Base-by-base conservation (phyloP, 805 yeast species). In the Lachancea sp. region DNA sequence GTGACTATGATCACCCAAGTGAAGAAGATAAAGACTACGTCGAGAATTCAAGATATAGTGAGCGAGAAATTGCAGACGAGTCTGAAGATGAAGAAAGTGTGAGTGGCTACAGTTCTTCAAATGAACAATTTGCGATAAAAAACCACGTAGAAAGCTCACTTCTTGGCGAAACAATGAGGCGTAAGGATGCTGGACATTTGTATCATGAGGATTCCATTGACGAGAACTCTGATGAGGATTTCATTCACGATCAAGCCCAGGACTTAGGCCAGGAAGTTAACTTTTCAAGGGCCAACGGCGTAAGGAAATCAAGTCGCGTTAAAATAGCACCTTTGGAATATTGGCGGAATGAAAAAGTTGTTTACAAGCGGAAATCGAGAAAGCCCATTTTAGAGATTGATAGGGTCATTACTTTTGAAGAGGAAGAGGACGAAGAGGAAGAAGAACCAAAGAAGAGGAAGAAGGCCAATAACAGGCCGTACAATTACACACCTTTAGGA, bases 281-380 rank as follows among this genome's bases (percentile, higher is more conserved):
- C 38, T 42, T 39, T 39, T 49, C 45, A 39, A 51, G 35, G 40
- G 43, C 42, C 20, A 50, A 39, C 9, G 74, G 77, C 0, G 52
- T 75, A 2, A 68, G 95, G 47, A 65, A 84, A 47, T 83, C 95
- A 0, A 68, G 71, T 23, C 69, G 96, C 51, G 73, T 76, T 0
- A 73, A 75, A 46, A 71, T 83, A 5, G 74, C 80, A 3, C 90
- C 95, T 0, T 64, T 87, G 47, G 89, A 86, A 2, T 83, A 72
- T 56, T 87, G 96, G 96, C 75, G 83, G 56, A 84, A 83, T 53
- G 96, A 87, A 60, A 68, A 77, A 45, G 74, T 83, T 22, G 74
- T 83, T 3, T 87, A 83, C 53, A 66, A 70, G 30, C 63, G 67
- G 36, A 54, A 48, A 13, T 45, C 56, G 4, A 49, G 49, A n/a